phyloP scores from a whole-genome alignment of 1,139 yeast species.

The Yamadazyma dendronema region DNA sequence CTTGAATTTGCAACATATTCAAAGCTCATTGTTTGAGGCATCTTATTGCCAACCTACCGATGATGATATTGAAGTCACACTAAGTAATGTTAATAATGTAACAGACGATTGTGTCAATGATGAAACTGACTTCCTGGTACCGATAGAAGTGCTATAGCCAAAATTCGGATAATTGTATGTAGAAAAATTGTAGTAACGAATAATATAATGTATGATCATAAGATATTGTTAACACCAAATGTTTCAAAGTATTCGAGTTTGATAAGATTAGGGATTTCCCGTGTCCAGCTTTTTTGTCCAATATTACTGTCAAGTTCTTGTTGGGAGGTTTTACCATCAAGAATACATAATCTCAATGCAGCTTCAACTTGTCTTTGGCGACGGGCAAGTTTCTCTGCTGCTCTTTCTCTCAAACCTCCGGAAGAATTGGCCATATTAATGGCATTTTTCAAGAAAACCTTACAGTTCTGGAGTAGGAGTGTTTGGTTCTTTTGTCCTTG shows the following conservation, averaged over 20 bases:
- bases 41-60: conserved; percentile 18
- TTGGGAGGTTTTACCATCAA: conserved; percentile 36
- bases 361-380: conserved; percentile 46
- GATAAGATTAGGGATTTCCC: conserved; percentile 21
- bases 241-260: conserved; percentile 27
- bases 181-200: too few species aligned
- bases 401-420: conserved; percentile 53
- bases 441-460: conserved; percentile 46
- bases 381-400: conserved; percentile 41
- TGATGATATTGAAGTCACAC: conserved; percentile 11
- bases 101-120: conserved; percentile 1
- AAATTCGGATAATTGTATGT: not conserved
- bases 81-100: conserved; percentile 1
- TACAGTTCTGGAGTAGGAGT: conserved; percentile 37
- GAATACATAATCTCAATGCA: conserved; percentile 41
- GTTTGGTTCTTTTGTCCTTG: conserved; percentile 28
- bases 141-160: not conserved
- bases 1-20: conserved; percentile 30
- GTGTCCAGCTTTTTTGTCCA: conserved; percentile 33
- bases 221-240: too few species aligned
- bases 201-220: too few species aligned
- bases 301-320: conserved; percentile 38
- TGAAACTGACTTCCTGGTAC: not conserved
- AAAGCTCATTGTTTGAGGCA: conserved; percentile 38
- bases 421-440: conserved; percentile 42